phyloP scores from a whole-genome alignment of 1,139 yeast genomes.

The Pichia sp. region DNA sequence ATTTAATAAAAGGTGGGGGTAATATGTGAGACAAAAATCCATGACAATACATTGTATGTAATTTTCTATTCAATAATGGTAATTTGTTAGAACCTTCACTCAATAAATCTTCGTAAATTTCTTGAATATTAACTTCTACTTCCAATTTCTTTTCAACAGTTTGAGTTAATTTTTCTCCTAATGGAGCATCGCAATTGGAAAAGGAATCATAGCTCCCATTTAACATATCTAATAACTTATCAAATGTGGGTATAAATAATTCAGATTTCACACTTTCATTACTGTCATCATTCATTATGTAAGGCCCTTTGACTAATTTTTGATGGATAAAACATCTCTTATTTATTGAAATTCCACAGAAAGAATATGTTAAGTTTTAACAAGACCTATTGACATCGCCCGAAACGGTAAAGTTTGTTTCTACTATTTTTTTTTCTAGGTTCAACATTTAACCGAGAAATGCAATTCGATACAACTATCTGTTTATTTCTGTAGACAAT shows the following conservation, averaged over 20 bases:
- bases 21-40: constrained; percentile 39
- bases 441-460: no score
- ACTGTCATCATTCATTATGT: not conserved
- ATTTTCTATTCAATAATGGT: constrained; percentile 28
- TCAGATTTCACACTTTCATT: not conserved
- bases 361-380: not conserved
- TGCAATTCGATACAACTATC: no score
- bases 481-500: no score
- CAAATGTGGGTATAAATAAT: constrained; percentile 16
- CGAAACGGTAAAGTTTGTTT: constrained; percentile 3
- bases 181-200: constrained; percentile 9
- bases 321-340: no score
- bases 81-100: constrained; percentile 25
- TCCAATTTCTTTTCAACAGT: constrained; percentile 29
- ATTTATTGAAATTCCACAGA: no score
- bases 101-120: constrained; percentile 28
- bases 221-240: constrained; percentile 23
- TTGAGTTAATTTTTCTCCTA: constrained; percentile 17
- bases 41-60: constrained; percentile 37
- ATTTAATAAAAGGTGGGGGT: constrained; percentile 41
- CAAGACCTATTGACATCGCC: constrained; percentile 8
- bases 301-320: no score
- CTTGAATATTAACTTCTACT: constrained; percentile 26
- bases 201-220: constrained; percentile 11
- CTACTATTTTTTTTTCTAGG: no score